Evolutionary conservation across 1,284 basidiomycete species (phyloP).

Genomic region (Phenoliferia sp.): DNA sequence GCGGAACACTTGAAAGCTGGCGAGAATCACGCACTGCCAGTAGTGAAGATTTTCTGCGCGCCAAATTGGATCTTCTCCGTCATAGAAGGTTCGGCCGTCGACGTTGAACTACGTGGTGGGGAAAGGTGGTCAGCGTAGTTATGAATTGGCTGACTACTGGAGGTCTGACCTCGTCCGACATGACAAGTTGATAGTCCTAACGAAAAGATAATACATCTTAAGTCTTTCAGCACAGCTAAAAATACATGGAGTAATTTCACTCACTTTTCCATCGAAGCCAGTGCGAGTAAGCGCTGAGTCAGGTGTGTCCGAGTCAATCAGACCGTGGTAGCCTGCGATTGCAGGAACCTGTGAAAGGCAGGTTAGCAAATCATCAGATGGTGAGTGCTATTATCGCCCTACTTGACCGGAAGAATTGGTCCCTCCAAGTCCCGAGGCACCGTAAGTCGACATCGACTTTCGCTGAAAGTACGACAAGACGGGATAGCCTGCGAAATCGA

Average conservation of each 20-base stretch:
- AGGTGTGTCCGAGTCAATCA: slow-evolving; percentile 45
- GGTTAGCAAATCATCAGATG: neutral
- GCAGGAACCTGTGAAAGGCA: slow-evolving; percentile 17
- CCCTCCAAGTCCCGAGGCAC: slow-evolving; percentile 21
- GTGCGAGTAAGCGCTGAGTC: slow-evolving; percentile 9
- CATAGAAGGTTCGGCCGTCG: slow-evolving; percentile 74
- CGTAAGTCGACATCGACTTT: neutral
- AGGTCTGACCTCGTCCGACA: slow-evolving; percentile 60
- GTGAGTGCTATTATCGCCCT: neutral
- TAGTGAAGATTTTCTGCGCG: slow-evolving; percentile 73
- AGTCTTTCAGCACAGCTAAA: neutral
- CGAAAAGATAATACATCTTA: neutral
- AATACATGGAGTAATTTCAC: neutral
- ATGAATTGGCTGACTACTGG: neutral
- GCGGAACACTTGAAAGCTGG: slow-evolving; percentile 59
- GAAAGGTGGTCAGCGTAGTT: neutral
- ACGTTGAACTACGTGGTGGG: slow-evolving; percentile 57
- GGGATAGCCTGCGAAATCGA: neutral
- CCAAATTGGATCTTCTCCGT: slow-evolving; percentile 70
- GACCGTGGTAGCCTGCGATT: slow-evolving; percentile 27
- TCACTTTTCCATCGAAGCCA: slow-evolving; percentile 6
- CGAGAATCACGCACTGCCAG: slow-evolving; percentile 45
- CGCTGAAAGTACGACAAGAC: neutral
- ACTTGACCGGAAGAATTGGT: slow-evolving; percentile 35
- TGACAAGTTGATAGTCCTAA: slow-evolving; percentile 53